phyloP scores from a whole-genome alignment of 495 filamentous ascomycete genomes.

The Aspergillus homomorphus region DNA sequence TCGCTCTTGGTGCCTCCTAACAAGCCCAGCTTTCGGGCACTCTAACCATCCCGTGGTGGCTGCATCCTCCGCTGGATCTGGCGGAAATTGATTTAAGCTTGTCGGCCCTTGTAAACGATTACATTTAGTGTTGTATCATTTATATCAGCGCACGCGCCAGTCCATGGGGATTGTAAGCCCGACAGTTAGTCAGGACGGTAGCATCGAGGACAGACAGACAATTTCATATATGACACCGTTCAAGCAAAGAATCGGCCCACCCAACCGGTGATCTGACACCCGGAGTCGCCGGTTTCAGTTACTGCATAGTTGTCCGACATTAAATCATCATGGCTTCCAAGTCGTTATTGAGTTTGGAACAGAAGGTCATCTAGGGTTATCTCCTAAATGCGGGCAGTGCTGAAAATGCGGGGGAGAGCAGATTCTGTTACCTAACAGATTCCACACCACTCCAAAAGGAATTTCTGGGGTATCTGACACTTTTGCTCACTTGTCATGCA shows the following conservation, averaged over 20 bases:
- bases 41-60: neutral
- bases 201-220: neutral
- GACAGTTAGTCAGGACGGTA: neutral
- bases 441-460: slow-evolving; percentile 21
- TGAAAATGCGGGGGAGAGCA: slow-evolving; percentile 27
- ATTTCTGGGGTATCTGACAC: slow-evolving; percentile 23
- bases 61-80: neutral
- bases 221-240: no score
- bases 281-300: neutral
- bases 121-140: neutral
- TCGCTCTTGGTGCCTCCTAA: neutral
- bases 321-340: no score
- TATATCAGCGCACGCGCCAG: neutral
- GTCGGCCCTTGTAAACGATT: neutral
- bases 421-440: slow-evolving; percentile 37
- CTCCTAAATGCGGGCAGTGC: slow-evolving; percentile 1
- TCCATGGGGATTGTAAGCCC: neutral
- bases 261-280: no score
- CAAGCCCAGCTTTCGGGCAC: neutral
- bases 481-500: no score
- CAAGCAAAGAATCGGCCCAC: no score
- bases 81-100: neutral
- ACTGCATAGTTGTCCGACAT: neutral
- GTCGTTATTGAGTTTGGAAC: neutral
- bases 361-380: slow-evolving; percentile 12